Evolutionary conservation across 148 eudicot species (phyloP).

Genomic region (Rhododendron molle): DNA sequence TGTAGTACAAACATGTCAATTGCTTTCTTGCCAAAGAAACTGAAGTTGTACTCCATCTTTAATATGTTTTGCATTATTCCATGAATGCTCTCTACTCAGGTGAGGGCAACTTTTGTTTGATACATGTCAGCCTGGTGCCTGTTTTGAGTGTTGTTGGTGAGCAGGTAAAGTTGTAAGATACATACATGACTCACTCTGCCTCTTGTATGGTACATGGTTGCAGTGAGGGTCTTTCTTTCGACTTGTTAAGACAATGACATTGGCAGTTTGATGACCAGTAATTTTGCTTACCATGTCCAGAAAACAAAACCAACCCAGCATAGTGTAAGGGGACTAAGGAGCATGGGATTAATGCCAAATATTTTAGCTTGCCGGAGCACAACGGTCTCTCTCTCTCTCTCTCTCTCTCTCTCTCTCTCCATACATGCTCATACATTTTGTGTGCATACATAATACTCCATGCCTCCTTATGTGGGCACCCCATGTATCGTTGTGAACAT

Average conservation of each 20-base stretch:
- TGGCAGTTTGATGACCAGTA: constrained; percentile 9
- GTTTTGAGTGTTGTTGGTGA: constrained; percentile 92
- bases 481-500: neutral
- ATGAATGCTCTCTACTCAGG: constrained; percentile 36
- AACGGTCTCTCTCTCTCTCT: constrained; percentile 43
- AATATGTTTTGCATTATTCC: neutral
- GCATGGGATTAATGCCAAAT: constrained; percentile 81
- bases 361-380: constrained; percentile 96
- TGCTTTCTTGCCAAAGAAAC: neutral
- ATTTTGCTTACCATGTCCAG: constrained; percentile 34
- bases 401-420: constrained; percentile 21
- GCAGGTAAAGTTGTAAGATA: constrained; percentile 50
- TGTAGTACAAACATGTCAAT: neutral
- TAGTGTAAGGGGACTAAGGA: constrained; percentile 87
- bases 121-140: constrained; percentile 98
- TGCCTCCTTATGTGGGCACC: neutral
- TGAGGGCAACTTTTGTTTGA: constrained; percentile 84
- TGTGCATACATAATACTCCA: neutral
- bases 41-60: neutral
- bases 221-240: neutral
- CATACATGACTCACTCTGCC: neutral
- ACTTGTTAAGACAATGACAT: neutral
- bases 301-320: constrained; percentile 99
- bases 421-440: neutral
- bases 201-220: constrained; percentile 2